Evolutionary conservation across 2,329 filamentous ascomycete species (phyloP), one percentile per base, ranked within the genome.

Genomic region (Fusarium sp.): DNA sequence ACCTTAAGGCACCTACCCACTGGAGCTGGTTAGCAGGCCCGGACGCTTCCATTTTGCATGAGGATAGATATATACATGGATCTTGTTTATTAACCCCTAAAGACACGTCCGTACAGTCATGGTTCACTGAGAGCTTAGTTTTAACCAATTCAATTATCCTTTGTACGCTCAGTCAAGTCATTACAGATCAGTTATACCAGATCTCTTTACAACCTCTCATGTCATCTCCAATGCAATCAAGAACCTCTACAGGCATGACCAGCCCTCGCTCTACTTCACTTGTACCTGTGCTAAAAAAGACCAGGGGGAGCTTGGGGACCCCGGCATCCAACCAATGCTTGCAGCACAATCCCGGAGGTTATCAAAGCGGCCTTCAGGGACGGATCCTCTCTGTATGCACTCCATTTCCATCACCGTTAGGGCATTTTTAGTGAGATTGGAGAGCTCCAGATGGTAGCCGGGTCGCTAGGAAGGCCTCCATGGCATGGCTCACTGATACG

Each of bases 331-430:
- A 37, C 22, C 61, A 50, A 41, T 47, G 33, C 55, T 43, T 61
- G 52, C 47, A 56, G 58, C 41, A 44, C 35, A 20, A 65, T 56
- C 65, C 65, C 56, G 48, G 66, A 48, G 39, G 40, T 47, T 61
- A 62, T 52, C 50, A 61, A 67, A 53, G 66, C 66, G 66, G 53
- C 45, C 53, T 41, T 43, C 46, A 69, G 66, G 61, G 49, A 69
- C 53, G 43, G 52, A 39, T 46, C 58, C 53, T 48, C 54, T 65
- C 40, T 57, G 39, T 22, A 60, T 56, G 52, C 53, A 59, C 58
- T 61, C 56, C 43, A 68, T 68, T 61, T 55, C 35, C 46, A 65
- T 62, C 37, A 35, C 15, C 46, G 48, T 56, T 66, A 58, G 39
- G 32, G 46, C 49, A 67, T 52, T 48, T 25, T 25, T 27, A 55